Evolutionary conservation across 495 filamentous ascomycete genomes (phyloP), one percentile per base, ranked within the genome.

Genomic region (Rhizodiscina lignyota): DNA sequence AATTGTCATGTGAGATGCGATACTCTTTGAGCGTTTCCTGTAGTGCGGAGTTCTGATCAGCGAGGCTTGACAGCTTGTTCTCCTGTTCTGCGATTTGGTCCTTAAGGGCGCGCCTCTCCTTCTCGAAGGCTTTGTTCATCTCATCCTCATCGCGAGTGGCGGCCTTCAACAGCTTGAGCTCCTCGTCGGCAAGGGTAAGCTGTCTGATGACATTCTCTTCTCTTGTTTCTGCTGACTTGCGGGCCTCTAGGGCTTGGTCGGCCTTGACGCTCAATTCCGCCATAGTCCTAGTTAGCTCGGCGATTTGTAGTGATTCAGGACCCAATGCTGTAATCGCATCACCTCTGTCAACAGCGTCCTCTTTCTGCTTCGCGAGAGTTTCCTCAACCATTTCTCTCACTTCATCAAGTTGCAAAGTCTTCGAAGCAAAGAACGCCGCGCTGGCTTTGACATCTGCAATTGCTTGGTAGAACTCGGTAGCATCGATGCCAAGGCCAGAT

Each of bases 31-130:
- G 45, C 1, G 68, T 75, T 27, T 53, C 62, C 32, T 77, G 60
- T 4, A 77, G 56, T 1, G 64, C 56, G 27, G 64, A 63, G 34
- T 72, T 74, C 54, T 72, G 68, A 0, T 63, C 63, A 68, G 45
- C 61, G 55, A 79, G 51, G 40, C 82, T 79, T 18, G 70, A 66
- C 23, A 77, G 64, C 2, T 69, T 68, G 40, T 77, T 68, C 42
- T 77, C 69, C 18, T 74, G 57, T 27, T 27, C 24, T 27, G 24
- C 24, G 13, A 13, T 27, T 13, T 27, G 8, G 24, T 8, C 24
- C 8, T 13, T 8, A 8, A 27, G 24, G 8, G 8, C 24, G 13
- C 24, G 8, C 8, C 8, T 27, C 24, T 27, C 24, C 24, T 27
- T 13, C 8, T 27, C 8, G 24, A 27, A 13, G 13, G 24, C 24